These are phyloP conservation scores for Exophiala mesophila DNA, from an alignment of 2,329 filamentous ascomycete genomes.

Conservation along the genomic window DNA sequence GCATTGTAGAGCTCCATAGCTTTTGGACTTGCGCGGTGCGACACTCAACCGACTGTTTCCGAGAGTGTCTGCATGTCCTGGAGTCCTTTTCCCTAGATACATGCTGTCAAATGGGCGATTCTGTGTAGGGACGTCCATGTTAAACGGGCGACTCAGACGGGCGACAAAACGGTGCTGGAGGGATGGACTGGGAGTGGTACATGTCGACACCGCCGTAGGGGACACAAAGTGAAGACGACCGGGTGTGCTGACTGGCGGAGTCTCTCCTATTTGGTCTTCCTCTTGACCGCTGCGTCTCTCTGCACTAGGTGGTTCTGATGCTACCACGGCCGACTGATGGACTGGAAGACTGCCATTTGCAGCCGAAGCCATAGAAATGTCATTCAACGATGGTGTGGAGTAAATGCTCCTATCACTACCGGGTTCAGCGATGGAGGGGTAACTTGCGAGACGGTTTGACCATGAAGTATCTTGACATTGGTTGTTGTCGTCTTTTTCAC, in stretches of 20 bases:
- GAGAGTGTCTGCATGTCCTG: slow-evolving; percentile 18
- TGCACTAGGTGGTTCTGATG: too few relatives aligned
- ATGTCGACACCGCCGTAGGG: slow-evolving; percentile 1
- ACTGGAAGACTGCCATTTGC: neutral
- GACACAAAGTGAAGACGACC: slow-evolving; percentile 17
- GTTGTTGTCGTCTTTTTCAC: slow-evolving; percentile 8
- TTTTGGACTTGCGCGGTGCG: slow-evolving; percentile 6
- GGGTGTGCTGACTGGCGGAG: slow-evolving; percentile 9
- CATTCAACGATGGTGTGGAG: neutral
- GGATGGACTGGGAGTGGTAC: slow-evolving; percentile 9
- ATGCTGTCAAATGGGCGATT: slow-evolving; percentile 26
- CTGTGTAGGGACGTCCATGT: slow-evolving; percentile 25
- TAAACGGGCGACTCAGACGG: slow-evolving; percentile 24
- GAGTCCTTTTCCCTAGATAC: slow-evolving; percentile 25
- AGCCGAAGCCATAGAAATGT: neutral
- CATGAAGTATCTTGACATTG: too few relatives aligned
- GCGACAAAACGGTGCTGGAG: slow-evolving; percentile 17
- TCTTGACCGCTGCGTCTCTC: neutral
- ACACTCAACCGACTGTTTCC: slow-evolving; percentile 21
- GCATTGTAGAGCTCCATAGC: slow-evolving; percentile 4
- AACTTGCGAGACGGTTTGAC: neutral
- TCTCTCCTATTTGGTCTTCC: neutral
- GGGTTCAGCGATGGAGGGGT: neutral
- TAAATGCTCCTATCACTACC: slow-evolving; percentile 8
- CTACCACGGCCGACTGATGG: neutral